Evolutionary conservation across 352 stramenopile species (phyloP), one percentile per base, ranked within the genome.

Genomic region (Phytophthora agathidicida): DNA sequence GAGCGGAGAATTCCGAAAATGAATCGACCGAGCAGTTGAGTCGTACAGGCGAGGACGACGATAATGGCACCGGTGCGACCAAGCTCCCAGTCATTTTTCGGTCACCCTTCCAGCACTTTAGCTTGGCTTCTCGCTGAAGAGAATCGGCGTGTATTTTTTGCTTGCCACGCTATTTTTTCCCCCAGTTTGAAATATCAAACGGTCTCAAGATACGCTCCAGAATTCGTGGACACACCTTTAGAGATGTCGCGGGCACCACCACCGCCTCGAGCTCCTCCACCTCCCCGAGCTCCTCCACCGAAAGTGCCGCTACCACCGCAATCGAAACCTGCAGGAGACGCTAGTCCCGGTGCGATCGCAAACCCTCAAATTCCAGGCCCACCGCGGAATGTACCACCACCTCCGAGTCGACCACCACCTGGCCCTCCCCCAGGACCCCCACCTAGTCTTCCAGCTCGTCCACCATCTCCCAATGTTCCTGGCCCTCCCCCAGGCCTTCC

Each of bases 1-100:
- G 51, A 13, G 65, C 60, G 3, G 77, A 89, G 49, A 64, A 79
- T 30, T 89, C 77, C 1, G 72, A 66, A 59, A 91, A 87, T 22
- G 75, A 64, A 54, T 89, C 76, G 17, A 89, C 67, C 3, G 76
- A 82, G 47, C 86, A 88, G 26, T 44, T 52, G 17, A 14, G 30
- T 4, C 35, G 54, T 20, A 64, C 33, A 4, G 28, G 54, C 19
- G 58, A 57, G 5, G 57, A 8, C 35, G 49, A 46, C 10, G 38
- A 28, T 30, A 60, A 19, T 33, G 51, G 13, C 48, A 68, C 7
- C 7, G 51, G 14, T 9, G 41, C 13, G 8, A 73, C 46, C 20
- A 69, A 43, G 24, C 43, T 51, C 10, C 65, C 65, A 0, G 54
- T 66, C 65, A 73, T 73, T 66, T 60, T n/a, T n/a, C n/a, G n/a